Percentiles rank a stretch among this genome's conserved stretches.
phyloP scores from a whole-genome alignment of 345 rosid genomes.

The Salix exigua region DNA sequence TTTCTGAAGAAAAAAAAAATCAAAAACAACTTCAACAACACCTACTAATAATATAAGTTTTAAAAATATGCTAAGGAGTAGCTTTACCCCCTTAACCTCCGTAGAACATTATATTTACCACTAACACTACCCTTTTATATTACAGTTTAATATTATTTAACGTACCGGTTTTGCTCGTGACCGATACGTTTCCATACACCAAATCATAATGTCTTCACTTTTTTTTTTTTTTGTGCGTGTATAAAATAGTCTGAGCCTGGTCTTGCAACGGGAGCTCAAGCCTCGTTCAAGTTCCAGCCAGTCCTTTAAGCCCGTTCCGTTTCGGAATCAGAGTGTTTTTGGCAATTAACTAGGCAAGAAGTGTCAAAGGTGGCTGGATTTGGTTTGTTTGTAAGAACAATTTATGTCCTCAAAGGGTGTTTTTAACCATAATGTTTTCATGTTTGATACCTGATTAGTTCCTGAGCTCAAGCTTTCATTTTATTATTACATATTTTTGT shows the following conservation, averaged over 20 bases:
- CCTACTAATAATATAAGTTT: too few relatives aligned
- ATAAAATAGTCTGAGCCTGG: background rate
- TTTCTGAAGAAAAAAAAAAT: too few relatives aligned
- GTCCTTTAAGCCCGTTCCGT: conserved; percentile 14
- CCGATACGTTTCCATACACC: conserved; percentile 35
- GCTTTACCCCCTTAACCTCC: background rate
- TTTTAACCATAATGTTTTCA: too few relatives aligned
- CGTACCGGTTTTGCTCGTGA: conserved; percentile 33
- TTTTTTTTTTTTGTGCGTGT: fast-evolving
- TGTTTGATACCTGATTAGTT: background rate
- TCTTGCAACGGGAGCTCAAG: conserved; percentile 22
- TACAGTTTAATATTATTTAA: conserved; percentile 8
- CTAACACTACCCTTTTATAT: conserved; percentile 2
- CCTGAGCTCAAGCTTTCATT: background rate
- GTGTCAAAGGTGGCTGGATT: background rate
- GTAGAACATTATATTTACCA: background rate
- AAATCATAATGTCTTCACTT: background rate
- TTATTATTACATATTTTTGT: too few relatives aligned
- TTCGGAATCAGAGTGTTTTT: background rate
- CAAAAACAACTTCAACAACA: too few relatives aligned
- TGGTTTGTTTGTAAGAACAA: background rate
- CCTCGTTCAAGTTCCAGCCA: conserved; percentile 26
- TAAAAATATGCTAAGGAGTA: background rate
- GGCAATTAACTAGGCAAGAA: too few relatives aligned
- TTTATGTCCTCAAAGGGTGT: too few relatives aligned